Base-by-base conservation (phyloP, 108 stramenopile species). In the Nitzschia sp. region DNA sequence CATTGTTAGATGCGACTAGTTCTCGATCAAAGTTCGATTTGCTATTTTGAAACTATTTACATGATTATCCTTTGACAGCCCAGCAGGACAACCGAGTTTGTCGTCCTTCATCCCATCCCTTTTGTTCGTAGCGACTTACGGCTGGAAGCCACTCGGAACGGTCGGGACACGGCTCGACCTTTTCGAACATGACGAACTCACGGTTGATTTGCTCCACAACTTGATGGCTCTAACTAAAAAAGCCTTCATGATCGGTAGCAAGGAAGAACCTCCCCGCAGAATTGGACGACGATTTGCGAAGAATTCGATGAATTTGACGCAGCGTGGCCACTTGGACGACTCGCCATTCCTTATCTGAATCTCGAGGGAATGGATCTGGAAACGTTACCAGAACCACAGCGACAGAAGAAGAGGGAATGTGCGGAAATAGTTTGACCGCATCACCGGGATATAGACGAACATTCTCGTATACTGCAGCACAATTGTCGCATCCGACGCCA, bases 351-450 rank as follows among this genome's bases (percentile, higher is more conserved):
- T 30, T 38, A 46, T 92, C 70, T 34, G 34, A 19, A 2, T 75
- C 67, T 33, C 79, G 72, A 0, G 85, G 86, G 61, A 83, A 92
- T 21, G 90, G 90, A 76, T 92, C 90, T 21, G 90, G 90, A 72
- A 87, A 87, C 0, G 90, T 87, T 8, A 92, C 54, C 18, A 88
- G 70, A 32, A 92, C 71, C 0, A 54, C 55, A n/a, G 84, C 49
- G 15, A 92, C 35, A n/a, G 82, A 83, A 13, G 48, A 54, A 19
- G 59, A 24, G 1, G 85, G 86, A 34, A 92, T 74, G 51, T 70
- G 62, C 17, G 68, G 71, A 17, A 92, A 51, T 0, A 92, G 71
- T 45, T 89, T 87, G 34, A 87, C 71, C 25, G 87, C 91, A 64
- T 92, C 86, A 13, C 91, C 88, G 5, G 75, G 71, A 54, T 82